Evolutionary conservation across 1,139 yeast genomes (phyloP), one percentile per base, ranked within the genome.

Genomic region (Chernovozyma aurita): DNA sequence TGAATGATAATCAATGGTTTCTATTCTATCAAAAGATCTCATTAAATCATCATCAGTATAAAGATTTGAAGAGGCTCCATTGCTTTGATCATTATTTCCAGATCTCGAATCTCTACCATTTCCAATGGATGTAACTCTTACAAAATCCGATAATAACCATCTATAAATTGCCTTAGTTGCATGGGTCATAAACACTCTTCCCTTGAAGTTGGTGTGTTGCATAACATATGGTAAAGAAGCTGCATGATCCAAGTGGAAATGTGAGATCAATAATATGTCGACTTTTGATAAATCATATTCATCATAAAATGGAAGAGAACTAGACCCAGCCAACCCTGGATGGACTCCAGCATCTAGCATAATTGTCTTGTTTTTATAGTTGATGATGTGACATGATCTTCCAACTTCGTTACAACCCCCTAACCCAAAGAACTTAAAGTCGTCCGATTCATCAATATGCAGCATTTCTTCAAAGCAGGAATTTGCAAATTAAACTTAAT

Each of bases 401-500:
- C 99, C 99, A 8, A 92, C 99, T 57, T 92, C 99, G 51, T 85
- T 87, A 47, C 98, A 95, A n/a, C 97, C 99, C n/a, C 99, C 99
- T n/a, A 92, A 73, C 24, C 95, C 92, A 42, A 86, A 79, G 65
- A 92, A 92, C 56, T 78, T 77, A 54, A 87, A 73, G 40, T 67
- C 63, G 35, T 75, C 80, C 28, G 46, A 46, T 35, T 57, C 61
- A 36, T 52, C 60, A 4, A 26, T 9, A 20, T 20, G 6, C 22
- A 20, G 22, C 22, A 20, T 20, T 20, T n/a, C n/a, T n/a, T n/a
- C n/a, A n/a, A n/a, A n/a, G n/a, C n/a, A n/a, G n/a, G n/a, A n/a
- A n/a, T n/a, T n/a, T n/a, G n/a, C n/a, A n/a, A n/a, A n/a, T n/a
- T n/a, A n/a, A n/a, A n/a, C n/a, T n/a, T n/a, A n/a, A n/a, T n/a